Percentiles rank a stretch among this genome's conserved stretches.
Evolutionary conservation across 2,329 filamentous ascomycete species (phyloP).

Genomic region (Karstenula rhodostoma): DNA sequence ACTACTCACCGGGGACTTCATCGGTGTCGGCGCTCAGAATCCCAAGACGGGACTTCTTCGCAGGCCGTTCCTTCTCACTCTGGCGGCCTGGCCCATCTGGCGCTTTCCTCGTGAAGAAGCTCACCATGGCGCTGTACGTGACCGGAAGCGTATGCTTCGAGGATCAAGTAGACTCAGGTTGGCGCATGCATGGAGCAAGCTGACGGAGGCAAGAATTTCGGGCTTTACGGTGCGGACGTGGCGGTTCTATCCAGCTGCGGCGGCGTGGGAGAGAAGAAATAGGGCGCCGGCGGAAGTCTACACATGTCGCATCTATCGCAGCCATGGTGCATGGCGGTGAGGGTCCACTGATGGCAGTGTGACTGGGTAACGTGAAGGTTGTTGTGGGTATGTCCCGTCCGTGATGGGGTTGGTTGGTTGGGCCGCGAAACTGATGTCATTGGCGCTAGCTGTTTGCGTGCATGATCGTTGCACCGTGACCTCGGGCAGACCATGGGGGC

Average conservation of each 20-base stretch:
- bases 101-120: conserved; percentile 11
- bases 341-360: neutral
- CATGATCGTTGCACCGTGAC: neutral
- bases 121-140: conserved; percentile 11
- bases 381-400: conserved; percentile 7
- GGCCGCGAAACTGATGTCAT: neutral
- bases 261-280: neutral
- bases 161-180: neutral
- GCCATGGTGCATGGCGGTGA: conserved; percentile 11
- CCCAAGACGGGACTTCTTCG: conserved; percentile 67
- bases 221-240: neutral
- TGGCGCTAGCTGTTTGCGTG: neutral
- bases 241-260: neutral
- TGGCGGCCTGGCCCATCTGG: conserved; percentile 6
- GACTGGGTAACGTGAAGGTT: conserved; percentile 12
- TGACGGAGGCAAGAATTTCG: neutral
- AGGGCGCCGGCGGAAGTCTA: neutral
- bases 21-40: conserved; percentile 83
- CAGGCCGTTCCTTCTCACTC: conserved; percentile 18
- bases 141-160: neutral
- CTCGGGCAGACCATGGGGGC: neutral
- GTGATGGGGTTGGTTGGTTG: neutral
- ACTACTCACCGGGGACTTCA: conserved; percentile 78
- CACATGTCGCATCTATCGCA: neutral
- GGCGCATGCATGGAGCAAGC: neutral